phyloP scores from a whole-genome alignment of 495 filamentous ascomycete genomes.

The Evansstolkia leycettana region DNA sequence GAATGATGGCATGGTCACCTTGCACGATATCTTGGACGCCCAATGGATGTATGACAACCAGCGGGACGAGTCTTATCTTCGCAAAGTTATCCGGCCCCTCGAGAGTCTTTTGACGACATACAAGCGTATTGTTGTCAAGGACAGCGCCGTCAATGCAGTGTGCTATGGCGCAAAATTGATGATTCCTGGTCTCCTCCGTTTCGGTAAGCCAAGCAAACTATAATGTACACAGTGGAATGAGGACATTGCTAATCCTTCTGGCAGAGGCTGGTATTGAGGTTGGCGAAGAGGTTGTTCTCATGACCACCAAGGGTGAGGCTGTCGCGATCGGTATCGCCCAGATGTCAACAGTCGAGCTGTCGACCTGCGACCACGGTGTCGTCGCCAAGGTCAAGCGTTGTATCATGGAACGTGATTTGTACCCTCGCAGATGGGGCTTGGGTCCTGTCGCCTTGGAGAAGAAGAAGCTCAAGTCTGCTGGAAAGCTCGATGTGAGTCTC shows the following conservation, averaged over 20 bases:
- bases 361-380: constrained; percentile 87
- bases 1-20: constrained; percentile 71
- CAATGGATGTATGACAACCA: constrained; percentile 90
- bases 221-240: not conserved
- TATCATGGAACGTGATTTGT: constrained; percentile 98
- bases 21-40: constrained; percentile 92
- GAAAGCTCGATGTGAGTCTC: constrained; percentile 72
- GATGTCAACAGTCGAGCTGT: constrained; percentile 89
- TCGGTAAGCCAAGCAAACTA: constrained; percentile 42
- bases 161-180: constrained; percentile 98
- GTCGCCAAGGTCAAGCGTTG: constrained; percentile 96
- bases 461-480: constrained; percentile 98
- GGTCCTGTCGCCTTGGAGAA: constrained; percentile 86
- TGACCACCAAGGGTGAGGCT: constrained; percentile 97
- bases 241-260: constrained; percentile 12
- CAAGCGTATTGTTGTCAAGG: constrained; percentile 95
- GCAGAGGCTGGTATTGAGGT: constrained; percentile 75
- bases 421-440: constrained; percentile 89
- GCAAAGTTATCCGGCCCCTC: constrained; percentile 76
- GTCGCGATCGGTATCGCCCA: constrained; percentile 91
- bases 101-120: constrained; percentile 85
- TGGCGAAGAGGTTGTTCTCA: constrained; percentile 86
- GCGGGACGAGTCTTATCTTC: constrained; percentile 76
- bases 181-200: constrained; percentile 88
- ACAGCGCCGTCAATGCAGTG: constrained; percentile 87